phyloP scores from a whole-genome alignment of 768 basidiomycete species.

The Mycena polygramma region DNA sequence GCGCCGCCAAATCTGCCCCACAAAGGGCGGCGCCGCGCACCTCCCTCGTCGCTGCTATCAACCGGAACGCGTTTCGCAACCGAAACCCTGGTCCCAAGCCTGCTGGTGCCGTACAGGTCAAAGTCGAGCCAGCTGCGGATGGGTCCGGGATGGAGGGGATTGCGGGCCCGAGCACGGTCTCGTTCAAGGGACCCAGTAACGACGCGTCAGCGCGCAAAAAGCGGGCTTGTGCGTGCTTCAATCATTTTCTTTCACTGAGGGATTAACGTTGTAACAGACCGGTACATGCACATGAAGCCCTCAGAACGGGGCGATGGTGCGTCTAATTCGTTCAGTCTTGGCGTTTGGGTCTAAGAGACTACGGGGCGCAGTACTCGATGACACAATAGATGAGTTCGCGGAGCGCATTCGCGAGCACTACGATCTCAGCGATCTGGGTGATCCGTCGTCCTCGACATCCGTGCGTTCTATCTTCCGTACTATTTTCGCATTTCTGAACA shows the following conservation, averaged over 20 bases:
- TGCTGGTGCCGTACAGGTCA: constrained; percentile 44
- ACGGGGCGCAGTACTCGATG: constrained; percentile 75
- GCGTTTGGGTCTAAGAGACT: neutral
- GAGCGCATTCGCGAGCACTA: constrained; percentile 81
- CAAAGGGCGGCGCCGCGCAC: constrained; percentile 50
- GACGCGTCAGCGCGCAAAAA: constrained; percentile 55
- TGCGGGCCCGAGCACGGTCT: constrained; percentile 46
- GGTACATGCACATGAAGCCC: constrained; percentile 96
- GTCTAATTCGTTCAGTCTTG: constrained; percentile 14
- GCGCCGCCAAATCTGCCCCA: constrained; percentile 46
- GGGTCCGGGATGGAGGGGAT: constrained; percentile 39
- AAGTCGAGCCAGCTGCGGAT: constrained; percentile 50
- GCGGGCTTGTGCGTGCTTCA: constrained; percentile 67
- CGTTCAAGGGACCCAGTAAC: constrained; percentile 56
- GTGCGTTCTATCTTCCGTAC: constrained; percentile 46
- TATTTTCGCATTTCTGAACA: constrained; percentile 13
- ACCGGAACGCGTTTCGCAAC: constrained; percentile 43
- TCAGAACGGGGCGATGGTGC: constrained; percentile 86
- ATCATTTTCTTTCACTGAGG: neutral
- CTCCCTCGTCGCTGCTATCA: constrained; percentile 47
- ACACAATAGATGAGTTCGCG: constrained; percentile 88
- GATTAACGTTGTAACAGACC: constrained; percentile 58
- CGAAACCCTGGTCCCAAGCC: constrained; percentile 45
- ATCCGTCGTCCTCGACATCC: constrained; percentile 66
- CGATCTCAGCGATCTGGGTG: constrained; percentile 78